Evolutionary conservation across 768 basidiomycete genomes (phyloP), one percentile per base, ranked within the genome.

Genomic region (Phanerochaete sordida): DNA sequence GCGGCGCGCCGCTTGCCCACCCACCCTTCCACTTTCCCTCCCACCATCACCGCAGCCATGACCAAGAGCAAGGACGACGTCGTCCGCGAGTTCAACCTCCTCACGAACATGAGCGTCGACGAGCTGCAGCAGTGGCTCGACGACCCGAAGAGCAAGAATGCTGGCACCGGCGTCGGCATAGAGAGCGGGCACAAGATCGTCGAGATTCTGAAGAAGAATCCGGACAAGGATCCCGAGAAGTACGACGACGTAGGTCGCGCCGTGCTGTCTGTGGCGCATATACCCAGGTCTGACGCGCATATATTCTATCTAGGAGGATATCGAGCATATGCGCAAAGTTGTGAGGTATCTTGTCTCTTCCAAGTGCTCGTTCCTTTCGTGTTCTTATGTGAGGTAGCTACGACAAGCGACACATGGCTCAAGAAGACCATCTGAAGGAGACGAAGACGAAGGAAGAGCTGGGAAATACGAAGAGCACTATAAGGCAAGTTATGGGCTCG

Each of bases 321-420:
- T 72, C n/a, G 64, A 66, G 60, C 72, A 73, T 59, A 72, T 73
- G 62, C 62, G 71, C 26, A 73, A 72, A 57, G 72, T 74, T 24
- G 70, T 73, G 19, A 61, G 67, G 73, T 73, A 43, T 44, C 12
- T 12, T 21, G 43, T 3, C 9, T 19, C 4, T 27, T 16, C 31
- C 8, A 12, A 26, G 35, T 44, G 21, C 13, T 35, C 9, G 23
- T 24, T 19, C 24, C 13, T 7, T 2, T 46, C 19, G 3, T 57
- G 16, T 28, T 16, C 19, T 3, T 2, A 51, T 4, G 5, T 37
- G 49, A 27, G 12, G 24, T 56, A 72, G 72, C 11, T 72, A 74
- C 54, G 65, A 67, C 52, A 71, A 68, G 28, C 68, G 70, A 37
- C 73, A 74, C 60, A 46, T 74, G n/a, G 69, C 67, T 15, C 71